Evolutionary conservation across 2,329 filamentous ascomycete species (phyloP), one percentile per base, ranked within the genome.

Genomic region (Cyphellophora europaea): DNA sequence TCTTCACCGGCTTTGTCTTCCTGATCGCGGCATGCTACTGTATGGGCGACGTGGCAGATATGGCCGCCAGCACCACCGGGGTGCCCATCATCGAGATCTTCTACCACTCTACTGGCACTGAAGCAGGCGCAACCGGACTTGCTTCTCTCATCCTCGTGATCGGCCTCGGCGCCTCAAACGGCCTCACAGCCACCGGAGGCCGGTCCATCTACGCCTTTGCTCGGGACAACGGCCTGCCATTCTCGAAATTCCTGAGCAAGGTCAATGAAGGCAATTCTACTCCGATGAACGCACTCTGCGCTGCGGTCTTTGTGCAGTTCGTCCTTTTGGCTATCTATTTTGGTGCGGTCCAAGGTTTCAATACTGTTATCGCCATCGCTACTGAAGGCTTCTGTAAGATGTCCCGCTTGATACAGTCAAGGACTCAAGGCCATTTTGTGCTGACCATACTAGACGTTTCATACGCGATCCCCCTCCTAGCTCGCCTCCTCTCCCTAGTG

Each of bases 351-450:
- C 72, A 69, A 0, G 70, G 69, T 0, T 73, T 73, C 46, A 64
- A 70, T 31, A 74, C 71, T 0, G 67, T 74, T 12, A 67, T 75
- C 31, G 62, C 68, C 5, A 74, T 75, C 35, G 63, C 71, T 0
- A 75, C 71, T 0, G 63, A 71, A 41, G 72, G 71, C 0, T 75
- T 75, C 44, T n/a, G n/a, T n/a, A n/a, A n/a, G n/a, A n/a, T n/a
- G n/a, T n/a, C n/a, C n/a, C n/a, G n/a, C n/a, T n/a, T n/a, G n/a
- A n/a, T n/a, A n/a, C n/a, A n/a, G n/a, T n/a, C n/a, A n/a, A n/a
- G n/a, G n/a, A n/a, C n/a, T n/a, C n/a, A n/a, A n/a, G n/a, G n/a
- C n/a, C n/a, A n/a, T n/a, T n/a, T n/a, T n/a, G n/a, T n/a, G n/a
- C n/a, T n/a, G n/a, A n/a, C n/a, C n/a, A n/a, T n/a, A n/a, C n/a